Evolutionary conservation across 2,329 filamentous ascomycete genomes (phyloP).

Genomic region (Blastomyces gilchristii): DNA sequence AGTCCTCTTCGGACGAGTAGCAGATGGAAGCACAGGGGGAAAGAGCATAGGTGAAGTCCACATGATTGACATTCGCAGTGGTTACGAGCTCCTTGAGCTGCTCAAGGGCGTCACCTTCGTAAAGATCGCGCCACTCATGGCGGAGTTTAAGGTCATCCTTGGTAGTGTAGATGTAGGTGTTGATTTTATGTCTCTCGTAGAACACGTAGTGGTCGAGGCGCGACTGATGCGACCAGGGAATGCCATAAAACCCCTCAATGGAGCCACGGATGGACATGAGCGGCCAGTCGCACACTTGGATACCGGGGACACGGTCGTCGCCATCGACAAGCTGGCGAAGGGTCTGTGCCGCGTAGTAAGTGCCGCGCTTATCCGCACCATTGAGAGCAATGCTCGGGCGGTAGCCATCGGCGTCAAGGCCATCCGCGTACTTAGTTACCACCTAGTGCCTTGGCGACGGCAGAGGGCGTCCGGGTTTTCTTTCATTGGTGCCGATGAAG

Average conservation of each 20-base stretch:
- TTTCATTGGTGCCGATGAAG: not conserved
- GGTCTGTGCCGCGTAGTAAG: conserved; percentile 18
- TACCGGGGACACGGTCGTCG: conserved; percentile 10
- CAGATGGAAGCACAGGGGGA: conserved; percentile 16
- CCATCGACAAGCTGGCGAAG: conserved; percentile 14
- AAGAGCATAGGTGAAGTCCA: conserved; percentile 19
- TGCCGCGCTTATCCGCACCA: conserved; percentile 17
- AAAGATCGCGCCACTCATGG: conserved; percentile 17
- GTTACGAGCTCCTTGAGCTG: conserved; percentile 16
- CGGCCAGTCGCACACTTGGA: conserved; percentile 19
- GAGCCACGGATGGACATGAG: conserved; percentile 21
- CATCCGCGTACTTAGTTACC: conserved; percentile 8
- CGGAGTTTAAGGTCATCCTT: conserved; percentile 20
- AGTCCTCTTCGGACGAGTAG: conserved; percentile 18
- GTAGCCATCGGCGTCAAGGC: conserved; percentile 15
- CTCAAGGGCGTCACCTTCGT: conserved; percentile 13
- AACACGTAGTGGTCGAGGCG: conserved; percentile 19
- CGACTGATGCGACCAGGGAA: conserved; percentile 19
- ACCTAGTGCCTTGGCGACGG: not conserved
- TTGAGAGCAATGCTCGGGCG: conserved; percentile 18
- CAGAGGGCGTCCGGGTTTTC: not conserved
- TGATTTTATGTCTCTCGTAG: conserved; percentile 20
- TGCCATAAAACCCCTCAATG: conserved; percentile 20
- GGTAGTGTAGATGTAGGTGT: conserved; percentile 20
- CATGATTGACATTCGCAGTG: conserved; percentile 17